A percentile compares a stretch with the other conserved stretches of the same genome.
Conservation (phyloP, 2,329 filamentous ascomycete genomes). For the Paraphaeosphaeria sporulosa region DNA sequence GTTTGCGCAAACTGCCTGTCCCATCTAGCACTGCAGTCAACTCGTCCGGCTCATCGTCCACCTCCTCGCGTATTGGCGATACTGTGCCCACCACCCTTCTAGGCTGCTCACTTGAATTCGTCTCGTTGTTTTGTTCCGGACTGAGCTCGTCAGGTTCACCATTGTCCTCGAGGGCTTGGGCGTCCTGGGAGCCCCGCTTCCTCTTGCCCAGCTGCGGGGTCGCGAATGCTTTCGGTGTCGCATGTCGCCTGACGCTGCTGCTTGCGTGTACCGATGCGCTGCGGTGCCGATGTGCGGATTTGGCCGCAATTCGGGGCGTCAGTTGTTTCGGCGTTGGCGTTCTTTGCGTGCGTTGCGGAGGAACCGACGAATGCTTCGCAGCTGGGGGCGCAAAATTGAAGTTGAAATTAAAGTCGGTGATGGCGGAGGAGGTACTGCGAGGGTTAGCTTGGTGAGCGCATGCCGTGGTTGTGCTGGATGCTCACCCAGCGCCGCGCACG, state of each 20-base stretch:
- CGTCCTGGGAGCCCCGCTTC: conserved; percentile 37
- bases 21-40: conserved; percentile 35
- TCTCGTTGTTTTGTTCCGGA: conserved; percentile 36
- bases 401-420: conserved; percentile 60
- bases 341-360: conserved; percentile 31
- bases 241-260: conserved; percentile 22
- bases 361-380: conserved; percentile 37
- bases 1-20: conserved; percentile 24
- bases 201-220: conserved; percentile 46
- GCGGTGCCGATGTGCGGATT: conserved; percentile 35
- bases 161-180: conserved; percentile 26
- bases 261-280: conserved; percentile 41
- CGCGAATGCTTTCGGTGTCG: conserved; percentile 25
- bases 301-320: conserved; percentile 28
- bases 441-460: conserved; percentile 28
- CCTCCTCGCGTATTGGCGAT: conserved; percentile 34
- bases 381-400: conserved; percentile 31
- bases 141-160: conserved; percentile 45
- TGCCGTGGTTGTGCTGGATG: conserved; percentile 22
- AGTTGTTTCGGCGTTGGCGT: conserved; percentile 30
- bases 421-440: conserved; percentile 55
- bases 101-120: conserved; percentile 37
- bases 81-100: conserved; percentile 32
- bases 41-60: conserved; percentile 37
- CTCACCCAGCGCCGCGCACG: conserved; percentile 65